Evolutionary conservation across 139 green algal species (phyloP).

Genomic region (Volvox africanus): DNA sequence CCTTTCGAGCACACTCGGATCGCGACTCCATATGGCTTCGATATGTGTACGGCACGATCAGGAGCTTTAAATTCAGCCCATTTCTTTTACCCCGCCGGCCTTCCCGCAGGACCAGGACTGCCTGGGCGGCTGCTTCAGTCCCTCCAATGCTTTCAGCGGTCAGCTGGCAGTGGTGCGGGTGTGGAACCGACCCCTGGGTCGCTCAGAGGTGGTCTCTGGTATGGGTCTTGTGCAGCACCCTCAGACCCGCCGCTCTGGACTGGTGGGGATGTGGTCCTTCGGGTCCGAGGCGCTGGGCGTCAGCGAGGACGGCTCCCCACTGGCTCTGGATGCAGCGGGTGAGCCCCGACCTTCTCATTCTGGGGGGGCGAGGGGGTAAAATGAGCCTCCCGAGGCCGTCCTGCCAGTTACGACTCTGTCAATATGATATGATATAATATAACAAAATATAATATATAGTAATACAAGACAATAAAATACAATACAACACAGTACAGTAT

Average conservation of each 20-base stretch:
- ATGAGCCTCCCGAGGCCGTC: too few species aligned
- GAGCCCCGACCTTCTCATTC: background rate
- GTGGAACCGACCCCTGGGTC: constrained; percentile 74
- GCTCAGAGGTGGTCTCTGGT: constrained; percentile 64
- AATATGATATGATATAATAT: too few species aligned
- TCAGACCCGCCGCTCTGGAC: constrained; percentile 44
- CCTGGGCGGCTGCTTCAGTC: constrained; percentile 86
- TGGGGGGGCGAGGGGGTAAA: too few species aligned
- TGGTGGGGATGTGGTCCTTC: constrained; percentile 79
- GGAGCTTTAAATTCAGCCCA: background rate
- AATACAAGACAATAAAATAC: too few species aligned
- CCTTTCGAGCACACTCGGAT: too few species aligned
- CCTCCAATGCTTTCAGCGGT: constrained; percentile 73
- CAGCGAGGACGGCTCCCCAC: background rate
- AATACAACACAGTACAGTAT: too few species aligned
- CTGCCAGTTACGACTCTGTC: too few species aligned
- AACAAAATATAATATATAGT: too few species aligned
- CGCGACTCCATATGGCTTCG: too few species aligned
- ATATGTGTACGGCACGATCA: too few species aligned
- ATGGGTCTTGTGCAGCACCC: constrained; percentile 66
- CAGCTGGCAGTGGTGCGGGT: constrained; percentile 80
- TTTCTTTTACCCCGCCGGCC: background rate
- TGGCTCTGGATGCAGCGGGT: constrained; percentile 51
- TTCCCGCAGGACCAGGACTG: constrained; percentile 82
- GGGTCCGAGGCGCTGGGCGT: constrained; percentile 14